phyloP scores from a whole-genome alignment of 1,284 basidiomycete genomes.

The Pterulicium gracile region DNA sequence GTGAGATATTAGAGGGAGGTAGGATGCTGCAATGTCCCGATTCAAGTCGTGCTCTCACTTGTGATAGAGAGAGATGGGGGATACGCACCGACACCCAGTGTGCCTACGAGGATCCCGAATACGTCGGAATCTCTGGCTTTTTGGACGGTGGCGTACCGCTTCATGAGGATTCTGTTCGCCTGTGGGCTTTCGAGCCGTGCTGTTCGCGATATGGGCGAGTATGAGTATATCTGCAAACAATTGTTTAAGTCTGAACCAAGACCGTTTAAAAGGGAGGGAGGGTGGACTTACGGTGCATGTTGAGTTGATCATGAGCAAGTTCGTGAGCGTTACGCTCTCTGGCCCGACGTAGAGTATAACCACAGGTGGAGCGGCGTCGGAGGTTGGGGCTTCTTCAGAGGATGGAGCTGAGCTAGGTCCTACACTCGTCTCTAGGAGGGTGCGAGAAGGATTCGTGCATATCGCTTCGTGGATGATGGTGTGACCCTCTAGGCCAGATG shows the following conservation, averaged over 20 bases:
- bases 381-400: slow-evolving; percentile 1
- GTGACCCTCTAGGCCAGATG: neutral
- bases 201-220: slow-evolving; percentile 48
- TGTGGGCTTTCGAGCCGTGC: slow-evolving; percentile 48
- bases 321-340: slow-evolving; percentile 77
- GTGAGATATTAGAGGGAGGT: slow-evolving; percentile 72
- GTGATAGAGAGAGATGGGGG: slow-evolving; percentile 8
- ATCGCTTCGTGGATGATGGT: neutral
- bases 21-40: slow-evolving; percentile 42
- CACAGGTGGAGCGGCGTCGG: slow-evolving; percentile 8
- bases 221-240: slow-evolving; percentile 54
- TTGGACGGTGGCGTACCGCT: slow-evolving; percentile 82
- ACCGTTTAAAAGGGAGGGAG: neutral
- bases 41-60: no score
- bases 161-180: slow-evolving; percentile 84
- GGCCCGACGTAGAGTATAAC: slow-evolving; percentile 76
- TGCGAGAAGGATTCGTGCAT: neutral
- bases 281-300: slow-evolving; percentile 21
- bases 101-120: slow-evolving; percentile 92
- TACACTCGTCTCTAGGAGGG: neutral
- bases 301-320: slow-evolving; percentile 75
- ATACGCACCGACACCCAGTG: slow-evolving; percentile 71
- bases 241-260: neutral
- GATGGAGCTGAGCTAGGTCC: neutral
- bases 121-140: slow-evolving; percentile 89